phyloP scores from a whole-genome alignment of 78 protist species.

The Guillardia theta region DNA sequence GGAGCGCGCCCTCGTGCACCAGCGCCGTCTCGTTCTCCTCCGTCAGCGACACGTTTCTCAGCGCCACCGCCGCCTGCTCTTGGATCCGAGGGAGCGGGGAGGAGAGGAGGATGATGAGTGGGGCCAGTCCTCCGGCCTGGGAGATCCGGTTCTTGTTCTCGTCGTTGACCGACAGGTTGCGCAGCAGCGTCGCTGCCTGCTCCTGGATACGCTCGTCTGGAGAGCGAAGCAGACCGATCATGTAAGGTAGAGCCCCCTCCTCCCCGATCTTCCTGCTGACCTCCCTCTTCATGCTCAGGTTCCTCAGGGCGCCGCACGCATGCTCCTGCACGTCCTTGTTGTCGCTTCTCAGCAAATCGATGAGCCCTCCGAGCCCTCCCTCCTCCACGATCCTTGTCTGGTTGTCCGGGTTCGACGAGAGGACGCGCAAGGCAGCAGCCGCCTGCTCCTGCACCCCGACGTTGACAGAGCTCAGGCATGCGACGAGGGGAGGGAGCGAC shows the following conservation, averaged over 20 bases:
- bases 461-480: neutral
- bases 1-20: slow-evolving; percentile 25
- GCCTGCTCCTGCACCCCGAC: slow-evolving; percentile 39
- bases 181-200: slow-evolving; percentile 37
- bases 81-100: slow-evolving; percentile 8
- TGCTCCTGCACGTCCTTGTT: neutral
- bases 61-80: slow-evolving; percentile 36
- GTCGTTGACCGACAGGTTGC: slow-evolving; percentile 31
- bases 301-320: slow-evolving; percentile 34
- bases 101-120: slow-evolving; percentile 20
- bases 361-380: slow-evolving; percentile 12
- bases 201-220: neutral
- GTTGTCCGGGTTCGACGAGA: slow-evolving; percentile 22
- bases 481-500: slow-evolving; percentile 7
- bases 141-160: neutral
- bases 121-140: slow-evolving; percentile 40
- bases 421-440: slow-evolving; percentile 46
- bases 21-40: slow-evolving; percentile 41
- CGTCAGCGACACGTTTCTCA: neutral
- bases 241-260: slow-evolving; percentile 40
- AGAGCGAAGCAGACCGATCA: slow-evolving; percentile 33
- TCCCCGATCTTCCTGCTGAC: slow-evolving; percentile 3
- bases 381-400: slow-evolving; percentile 34
- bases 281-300: slow-evolving; percentile 25
- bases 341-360: neutral